Percentiles rank a stretch among this genome's conserved stretches.
phyloP scores from a whole-genome alignment of 768 basidiomycete genomes.

The Hypsizygus marmoreus region DNA sequence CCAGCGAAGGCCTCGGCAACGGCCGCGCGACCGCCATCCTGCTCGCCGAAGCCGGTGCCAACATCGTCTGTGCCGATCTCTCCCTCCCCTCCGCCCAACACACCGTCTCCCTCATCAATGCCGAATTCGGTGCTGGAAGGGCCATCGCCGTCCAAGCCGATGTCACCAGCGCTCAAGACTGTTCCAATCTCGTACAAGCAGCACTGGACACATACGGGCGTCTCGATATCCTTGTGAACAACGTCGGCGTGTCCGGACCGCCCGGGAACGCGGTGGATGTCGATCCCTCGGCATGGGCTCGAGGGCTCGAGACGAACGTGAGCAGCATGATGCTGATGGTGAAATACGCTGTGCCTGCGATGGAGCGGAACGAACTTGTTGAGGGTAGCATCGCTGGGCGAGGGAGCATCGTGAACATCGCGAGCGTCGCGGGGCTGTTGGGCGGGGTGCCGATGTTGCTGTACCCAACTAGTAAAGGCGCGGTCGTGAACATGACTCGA shows the following conservation, averaged over 20 bases:
- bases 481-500: slow-evolving; percentile 44
- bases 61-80: slow-evolving; percentile 38
- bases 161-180: slow-evolving; percentile 35
- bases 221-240: slow-evolving; percentile 45
- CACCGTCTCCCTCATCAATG: slow-evolving; percentile 40
- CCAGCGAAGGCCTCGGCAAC: slow-evolving; percentile 44
- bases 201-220: slow-evolving; percentile 37
- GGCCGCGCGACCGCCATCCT: slow-evolving; percentile 44
- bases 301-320: slow-evolving; percentile 39
- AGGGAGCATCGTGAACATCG: slow-evolving; percentile 43
- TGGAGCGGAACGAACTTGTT: slow-evolving; percentile 35
- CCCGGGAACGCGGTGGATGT: slow-evolving; percentile 40
- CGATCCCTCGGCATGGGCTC: slow-evolving; percentile 34
- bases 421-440: slow-evolving; percentile 37
- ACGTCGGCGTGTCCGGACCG: slow-evolving; percentile 42
- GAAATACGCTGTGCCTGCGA: slow-evolving; percentile 43
- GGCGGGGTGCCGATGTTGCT: slow-evolving; percentile 42
- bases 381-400: slow-evolving; percentile 33
- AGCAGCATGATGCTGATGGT: slow-evolving; percentile 47
- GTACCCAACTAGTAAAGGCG: slow-evolving; percentile 46
- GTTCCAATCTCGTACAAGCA: slow-evolving; percentile 35
- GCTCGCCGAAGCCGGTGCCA: slow-evolving; percentile 41
- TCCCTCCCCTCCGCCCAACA: slow-evolving; percentile 37
- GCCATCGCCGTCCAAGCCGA: slow-evolving; percentile 37
- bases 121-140: slow-evolving; percentile 35